Conservation (phyloP, 345 rosid species). For the Excoecaria cochinchinensis region DNA sequence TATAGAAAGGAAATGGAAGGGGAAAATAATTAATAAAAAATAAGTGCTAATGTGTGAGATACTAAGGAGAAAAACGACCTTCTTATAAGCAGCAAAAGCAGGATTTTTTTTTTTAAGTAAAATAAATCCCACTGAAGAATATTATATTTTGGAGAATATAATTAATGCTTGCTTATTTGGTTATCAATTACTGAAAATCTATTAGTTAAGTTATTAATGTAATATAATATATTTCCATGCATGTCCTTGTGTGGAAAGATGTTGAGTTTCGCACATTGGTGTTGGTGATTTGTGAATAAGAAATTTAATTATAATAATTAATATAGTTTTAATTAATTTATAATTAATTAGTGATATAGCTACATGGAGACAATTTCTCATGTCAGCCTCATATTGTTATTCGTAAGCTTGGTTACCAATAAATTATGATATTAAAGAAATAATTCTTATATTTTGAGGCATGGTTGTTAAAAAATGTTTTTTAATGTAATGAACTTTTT, state of each 20-base stretch:
- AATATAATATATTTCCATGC: neutral
- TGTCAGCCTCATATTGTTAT: too few relatives aligned
- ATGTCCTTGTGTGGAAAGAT: neutral
- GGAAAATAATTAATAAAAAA: too few relatives aligned
- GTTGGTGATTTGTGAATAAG: neutral
- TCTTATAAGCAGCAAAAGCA: constrained; percentile 12
- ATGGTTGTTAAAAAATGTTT: too few relatives aligned
- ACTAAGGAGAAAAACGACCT: neutral
- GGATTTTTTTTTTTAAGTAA: neutral
- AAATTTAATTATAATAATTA: too few relatives aligned
- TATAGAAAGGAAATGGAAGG: neutral
- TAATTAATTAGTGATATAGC: too few relatives aligned
- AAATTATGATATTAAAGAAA: too few relatives aligned
- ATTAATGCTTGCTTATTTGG: constrained; percentile 16
- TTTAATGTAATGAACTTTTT: too few relatives aligned
- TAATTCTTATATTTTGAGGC: too few relatives aligned
- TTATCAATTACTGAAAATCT: neutral
- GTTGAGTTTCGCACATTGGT: neutral
- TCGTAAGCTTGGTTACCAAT: too few relatives aligned
- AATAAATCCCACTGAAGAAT: constrained; percentile 4
- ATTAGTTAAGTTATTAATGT: neutral
- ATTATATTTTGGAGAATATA: neutral
- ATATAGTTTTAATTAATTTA: too few relatives aligned
- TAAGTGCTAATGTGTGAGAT: neutral
- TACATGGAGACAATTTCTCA: too few relatives aligned